Conservation (phyloP, 805 yeast genomes). For the Starmerella kuoi region DNA sequence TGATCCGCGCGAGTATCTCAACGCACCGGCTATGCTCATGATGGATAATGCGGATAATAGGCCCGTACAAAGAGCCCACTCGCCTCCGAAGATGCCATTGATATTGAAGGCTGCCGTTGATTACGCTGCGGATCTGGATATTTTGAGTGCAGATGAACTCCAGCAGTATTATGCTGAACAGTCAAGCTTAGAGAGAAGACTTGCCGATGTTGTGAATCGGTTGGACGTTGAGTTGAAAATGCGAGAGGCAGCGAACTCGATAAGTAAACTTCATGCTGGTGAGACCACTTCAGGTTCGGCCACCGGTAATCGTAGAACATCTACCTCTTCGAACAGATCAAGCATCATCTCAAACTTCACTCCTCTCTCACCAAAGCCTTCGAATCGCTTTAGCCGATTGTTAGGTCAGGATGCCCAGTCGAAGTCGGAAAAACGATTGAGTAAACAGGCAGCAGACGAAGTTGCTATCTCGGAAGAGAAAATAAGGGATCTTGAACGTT, state of each 20-base stretch:
- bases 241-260: slow-evolving; percentile 23
- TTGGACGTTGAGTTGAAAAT: slow-evolving; percentile 22
- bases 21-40: slow-evolving; percentile 24
- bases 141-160: slow-evolving; percentile 18
- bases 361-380: slow-evolving; percentile 3
- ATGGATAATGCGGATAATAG: slow-evolving; percentile 1
- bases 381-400: slow-evolving; percentile 1
- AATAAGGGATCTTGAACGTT: slow-evolving; percentile 16
- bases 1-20: slow-evolving; percentile 21
- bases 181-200: slow-evolving; percentile 10
- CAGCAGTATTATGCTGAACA: slow-evolving; percentile 17
- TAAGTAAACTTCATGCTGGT: slow-evolving; percentile 18
- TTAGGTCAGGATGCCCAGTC: background rate
- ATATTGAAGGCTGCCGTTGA: slow-evolving; percentile 21
- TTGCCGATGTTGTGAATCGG: slow-evolving; percentile 17
- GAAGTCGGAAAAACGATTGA: slow-evolving; percentile 16
- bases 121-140: slow-evolving; percentile 11
- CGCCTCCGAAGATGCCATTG: slow-evolving; percentile 8
- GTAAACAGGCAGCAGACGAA: slow-evolving; percentile 24
- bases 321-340: background rate
- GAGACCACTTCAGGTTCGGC: background rate
- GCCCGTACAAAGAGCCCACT: background rate
- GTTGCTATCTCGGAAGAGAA: slow-evolving; percentile 14
- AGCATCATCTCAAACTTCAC: background rate
- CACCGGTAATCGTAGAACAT: background rate